These are phyloP conservation scores for Chalaropsis thielavioides DNA, from an alignment of 2,329 filamentous ascomycete genomes.

Conservation along the genomic window DNA sequence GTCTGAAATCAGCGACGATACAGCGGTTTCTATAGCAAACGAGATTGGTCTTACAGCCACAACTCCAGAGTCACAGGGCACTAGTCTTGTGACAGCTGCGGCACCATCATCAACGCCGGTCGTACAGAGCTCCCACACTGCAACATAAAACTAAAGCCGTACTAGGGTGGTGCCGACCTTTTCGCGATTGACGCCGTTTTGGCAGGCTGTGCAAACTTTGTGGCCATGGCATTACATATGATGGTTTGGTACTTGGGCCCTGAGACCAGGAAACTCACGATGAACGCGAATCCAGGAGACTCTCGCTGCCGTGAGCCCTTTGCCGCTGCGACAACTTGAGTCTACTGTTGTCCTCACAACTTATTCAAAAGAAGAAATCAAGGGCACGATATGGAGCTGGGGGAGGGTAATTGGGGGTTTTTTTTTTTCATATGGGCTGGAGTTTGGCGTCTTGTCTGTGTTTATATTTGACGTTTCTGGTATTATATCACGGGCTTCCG, in stretches of 20 bases:
- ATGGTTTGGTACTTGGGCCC: too few relatives aligned
- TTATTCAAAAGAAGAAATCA: not conserved
- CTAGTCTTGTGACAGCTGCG: not conserved
- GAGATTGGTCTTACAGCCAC: not conserved
- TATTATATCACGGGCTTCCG: not conserved
- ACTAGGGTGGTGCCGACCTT: not conserved
- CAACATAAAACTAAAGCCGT: not conserved
- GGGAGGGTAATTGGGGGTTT: not conserved
- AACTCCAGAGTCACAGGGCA: not conserved
- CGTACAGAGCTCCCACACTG: not conserved
- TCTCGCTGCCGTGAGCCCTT: too few relatives aligned
- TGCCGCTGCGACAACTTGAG: too few relatives aligned
- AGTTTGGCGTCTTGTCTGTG: not conserved
- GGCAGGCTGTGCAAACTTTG: too few relatives aligned
- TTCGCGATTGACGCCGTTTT: too few relatives aligned
- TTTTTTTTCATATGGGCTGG: not conserved
- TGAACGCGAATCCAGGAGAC: too few relatives aligned
- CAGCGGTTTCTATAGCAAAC: not conserved
- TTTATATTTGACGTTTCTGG: not conserved
- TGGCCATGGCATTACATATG: not conserved
- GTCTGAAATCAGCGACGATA: constrained; percentile 11
- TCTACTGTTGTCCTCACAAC: not conserved
- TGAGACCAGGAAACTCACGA: too few relatives aligned
- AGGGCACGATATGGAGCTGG: not conserved
- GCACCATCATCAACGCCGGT: not conserved